Conservation (phyloP, 179 eudicot genomes). For the Silene coronaria region DNA sequence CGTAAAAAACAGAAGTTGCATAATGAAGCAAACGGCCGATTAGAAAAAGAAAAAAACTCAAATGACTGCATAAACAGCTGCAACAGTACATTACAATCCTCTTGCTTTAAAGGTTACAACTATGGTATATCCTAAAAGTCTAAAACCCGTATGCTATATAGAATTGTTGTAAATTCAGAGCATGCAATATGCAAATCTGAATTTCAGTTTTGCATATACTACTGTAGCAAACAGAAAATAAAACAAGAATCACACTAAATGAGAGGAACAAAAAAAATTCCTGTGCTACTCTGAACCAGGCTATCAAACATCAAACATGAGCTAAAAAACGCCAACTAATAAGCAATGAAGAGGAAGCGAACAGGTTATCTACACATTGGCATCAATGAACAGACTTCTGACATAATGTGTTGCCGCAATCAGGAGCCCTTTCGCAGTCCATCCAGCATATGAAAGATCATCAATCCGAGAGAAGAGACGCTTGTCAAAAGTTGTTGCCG, state of each 20-base stretch:
- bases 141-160: background rate
- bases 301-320: background rate
- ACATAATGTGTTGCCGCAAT: background rate
- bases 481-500: slow-evolving; percentile 13
- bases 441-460: slow-evolving; percentile 2
- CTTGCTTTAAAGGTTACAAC: background rate
- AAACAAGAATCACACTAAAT: background rate
- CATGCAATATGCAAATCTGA: background rate
- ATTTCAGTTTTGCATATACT: background rate
- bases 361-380: slow-evolving; percentile 3
- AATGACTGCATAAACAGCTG: background rate
- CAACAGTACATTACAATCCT: background rate
- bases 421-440: slow-evolving; percentile 6
- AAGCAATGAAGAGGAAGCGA: background rate
- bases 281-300: background rate
- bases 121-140: background rate
- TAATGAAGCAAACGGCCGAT: no score
- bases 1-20: no score
- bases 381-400: slow-evolving; percentile 1
- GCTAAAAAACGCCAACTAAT: background rate
- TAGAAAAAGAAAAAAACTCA: background rate
- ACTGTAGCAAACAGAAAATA: background rate
- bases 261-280: background rate
- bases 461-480: background rate
- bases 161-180: background rate